phyloP scores from a whole-genome alignment of 768 basidiomycete species.

The Harrya chromipes region DNA sequence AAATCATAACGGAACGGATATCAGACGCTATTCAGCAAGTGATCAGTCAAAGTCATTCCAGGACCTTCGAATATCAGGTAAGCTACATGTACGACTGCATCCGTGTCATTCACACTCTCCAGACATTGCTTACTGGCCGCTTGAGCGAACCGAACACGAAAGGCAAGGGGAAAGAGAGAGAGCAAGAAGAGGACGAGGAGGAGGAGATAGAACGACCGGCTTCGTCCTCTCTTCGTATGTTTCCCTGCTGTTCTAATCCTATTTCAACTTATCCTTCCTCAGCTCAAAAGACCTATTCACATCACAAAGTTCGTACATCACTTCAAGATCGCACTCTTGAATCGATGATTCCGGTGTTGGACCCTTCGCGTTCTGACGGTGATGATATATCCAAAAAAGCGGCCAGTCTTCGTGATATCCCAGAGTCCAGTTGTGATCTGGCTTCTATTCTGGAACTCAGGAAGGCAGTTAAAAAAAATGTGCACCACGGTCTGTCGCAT shows the following conservation, averaged over 20 bases:
- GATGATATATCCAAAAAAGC: slow-evolving; percentile 17
- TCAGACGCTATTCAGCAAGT: slow-evolving; percentile 72
- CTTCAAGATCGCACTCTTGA: slow-evolving; percentile 86
- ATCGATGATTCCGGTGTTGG: slow-evolving; percentile 81
- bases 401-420: slow-evolving; percentile 49
- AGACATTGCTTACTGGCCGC: slow-evolving; percentile 64
- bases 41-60: slow-evolving; percentile 59
- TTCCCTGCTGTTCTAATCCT: background rate
- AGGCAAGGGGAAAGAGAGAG: slow-evolving; percentile 34
- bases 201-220: slow-evolving; percentile 29
- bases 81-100: background rate
- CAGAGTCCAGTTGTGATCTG: slow-evolving; percentile 73
- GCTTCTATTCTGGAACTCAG: slow-evolving; percentile 73
- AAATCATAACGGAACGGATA: slow-evolving; percentile 74
- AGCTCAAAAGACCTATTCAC: slow-evolving; percentile 58
- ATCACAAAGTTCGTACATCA: slow-evolving; percentile 92
- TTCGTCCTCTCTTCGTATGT: slow-evolving; percentile 25
- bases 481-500: slow-evolving; percentile 61
- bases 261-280: slow-evolving; percentile 4
- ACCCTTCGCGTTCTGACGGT: slow-evolving; percentile 45
- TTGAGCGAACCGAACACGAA: slow-evolving; percentile 31
- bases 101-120: background rate
- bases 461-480: slow-evolving; percentile 50
- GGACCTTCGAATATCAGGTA: slow-evolving; percentile 73
- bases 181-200: slow-evolving; percentile 37